Evolutionary conservation across 768 basidiomycete genomes (phyloP).

Genomic region (Kondoa subrosea): DNA sequence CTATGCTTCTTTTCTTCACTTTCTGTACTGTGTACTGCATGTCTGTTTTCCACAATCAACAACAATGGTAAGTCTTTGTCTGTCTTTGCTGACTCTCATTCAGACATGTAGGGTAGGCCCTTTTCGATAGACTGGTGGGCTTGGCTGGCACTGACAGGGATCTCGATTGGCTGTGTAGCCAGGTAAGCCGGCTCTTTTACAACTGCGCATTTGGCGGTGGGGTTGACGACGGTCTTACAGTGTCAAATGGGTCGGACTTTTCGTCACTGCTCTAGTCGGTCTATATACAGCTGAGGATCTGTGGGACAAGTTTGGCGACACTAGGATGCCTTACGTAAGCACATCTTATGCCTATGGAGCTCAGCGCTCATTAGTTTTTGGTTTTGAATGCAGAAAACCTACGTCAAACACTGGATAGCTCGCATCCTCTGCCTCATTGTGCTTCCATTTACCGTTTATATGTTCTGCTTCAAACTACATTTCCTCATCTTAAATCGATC

Average conservation of each 20-base stretch:
- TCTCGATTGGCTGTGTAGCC: slow-evolving; percentile 86
- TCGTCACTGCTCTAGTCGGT: slow-evolving; percentile 85
- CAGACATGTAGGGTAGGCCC: slow-evolving; percentile 40
- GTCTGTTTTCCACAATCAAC: slow-evolving; percentile 92
- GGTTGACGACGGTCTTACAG: slow-evolving; percentile 34
- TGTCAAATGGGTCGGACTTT: slow-evolving; percentile 90
- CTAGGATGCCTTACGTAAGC: slow-evolving; percentile 75
- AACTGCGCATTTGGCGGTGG: neutral
- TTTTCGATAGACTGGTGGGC: slow-evolving; percentile 97
- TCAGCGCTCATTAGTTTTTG: neutral
- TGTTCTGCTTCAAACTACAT: slow-evolving; percentile 86
- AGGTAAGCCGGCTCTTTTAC: slow-evolving; percentile 39
- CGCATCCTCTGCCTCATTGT: slow-evolving; percentile 69
- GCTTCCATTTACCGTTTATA: slow-evolving; percentile 79
- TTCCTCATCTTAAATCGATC: slow-evolving; percentile 86
- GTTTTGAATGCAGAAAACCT: slow-evolving; percentile 78
- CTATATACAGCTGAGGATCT: slow-evolving; percentile 93
- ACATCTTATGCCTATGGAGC: neutral
- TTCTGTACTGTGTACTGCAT: slow-evolving; percentile 89
- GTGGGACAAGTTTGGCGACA: slow-evolving; percentile 95
- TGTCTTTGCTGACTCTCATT: neutral
- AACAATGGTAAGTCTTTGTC: slow-evolving; percentile 55
- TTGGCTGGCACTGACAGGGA: slow-evolving; percentile 83
- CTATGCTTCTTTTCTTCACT: slow-evolving; percentile 98
- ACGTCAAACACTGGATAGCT: slow-evolving; percentile 78